Evolutionary conservation across 345 rosid genomes (phyloP).

Genomic region (Rhizophora mangle): DNA sequence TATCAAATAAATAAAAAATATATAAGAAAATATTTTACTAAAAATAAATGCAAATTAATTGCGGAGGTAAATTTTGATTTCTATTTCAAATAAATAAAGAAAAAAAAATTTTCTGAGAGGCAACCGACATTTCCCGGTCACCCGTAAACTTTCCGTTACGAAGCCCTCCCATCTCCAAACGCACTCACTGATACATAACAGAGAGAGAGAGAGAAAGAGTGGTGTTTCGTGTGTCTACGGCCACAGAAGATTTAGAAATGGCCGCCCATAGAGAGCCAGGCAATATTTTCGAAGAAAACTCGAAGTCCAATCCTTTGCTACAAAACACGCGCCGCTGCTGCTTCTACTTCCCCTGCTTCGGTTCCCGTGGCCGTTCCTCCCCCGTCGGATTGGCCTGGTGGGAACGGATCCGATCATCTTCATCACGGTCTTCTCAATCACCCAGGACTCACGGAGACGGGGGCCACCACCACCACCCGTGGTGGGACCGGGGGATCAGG

Average conservation of each 20-base stretch:
- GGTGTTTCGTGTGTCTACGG: not conserved
- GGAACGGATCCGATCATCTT: conserved; percentile 41
- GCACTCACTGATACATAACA: not conserved
- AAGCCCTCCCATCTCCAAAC: too few species aligned
- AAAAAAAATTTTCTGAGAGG: too few species aligned
- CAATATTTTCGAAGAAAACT: conserved; percentile 13
- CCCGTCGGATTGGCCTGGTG: conserved; percentile 48
- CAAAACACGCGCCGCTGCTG: conserved; percentile 40
- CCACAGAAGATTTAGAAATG: conserved; percentile 5
- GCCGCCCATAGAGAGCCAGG: not conserved
- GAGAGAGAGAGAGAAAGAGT: not conserved
- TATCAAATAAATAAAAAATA: too few species aligned
- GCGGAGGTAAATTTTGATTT: too few species aligned
- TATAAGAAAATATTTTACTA: too few species aligned
- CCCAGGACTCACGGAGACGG: conserved; percentile 17
- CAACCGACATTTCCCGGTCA: conserved; percentile 11
- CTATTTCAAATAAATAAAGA: too few species aligned
- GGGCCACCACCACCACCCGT: conserved; percentile 8
- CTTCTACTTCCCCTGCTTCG: conserved; percentile 58
- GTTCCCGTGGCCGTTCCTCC: conserved; percentile 30
- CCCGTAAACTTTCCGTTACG: conserved; percentile 20
- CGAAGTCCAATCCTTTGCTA: conserved; percentile 24
- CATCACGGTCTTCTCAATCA: not conserved
- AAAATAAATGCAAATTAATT: too few species aligned
- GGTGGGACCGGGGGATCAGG: conserved; percentile 56